Base-by-base conservation (phyloP, 1,284 basidiomycete species). In the Leccinum solheimii region DNA sequence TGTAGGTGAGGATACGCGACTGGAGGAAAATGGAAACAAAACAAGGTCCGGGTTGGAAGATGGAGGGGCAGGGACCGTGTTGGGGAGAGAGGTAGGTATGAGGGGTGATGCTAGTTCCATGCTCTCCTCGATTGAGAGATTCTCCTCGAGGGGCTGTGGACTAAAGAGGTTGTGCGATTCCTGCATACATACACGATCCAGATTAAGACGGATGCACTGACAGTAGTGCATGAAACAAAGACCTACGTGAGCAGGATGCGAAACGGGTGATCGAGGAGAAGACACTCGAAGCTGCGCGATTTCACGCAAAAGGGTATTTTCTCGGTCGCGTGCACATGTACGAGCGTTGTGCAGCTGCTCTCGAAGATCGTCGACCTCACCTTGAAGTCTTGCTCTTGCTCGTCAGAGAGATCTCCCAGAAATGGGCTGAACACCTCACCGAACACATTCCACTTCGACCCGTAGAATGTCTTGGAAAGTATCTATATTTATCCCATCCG, bases 61-160 rank as follows among this genome's bases (percentile, higher is more conserved):
- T 13, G 52, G 23, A 13, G 36, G 32, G 1, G 4, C 14, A 5
- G 63, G 58, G 16, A 32, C 16, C 5, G 30, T 9, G 4, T 27
- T 26, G 8, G 58, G 56, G 9, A 73, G 38, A 27, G 62, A 63
- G 9, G 72, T 79, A 9, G 80, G 80, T n/a, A 79, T 68, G 10
- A 87, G 70, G 2, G 86, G 85, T 2, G 85, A 85, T 5, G 79
- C 83, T 10, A 87, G 79, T 48, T 85, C 84, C 85, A 87, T 85
- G 1, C 81, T 81, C 61, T 78, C 71, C 63, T 83, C 82, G 5
- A 75, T 74, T 19, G 78, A 76, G 11, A 68, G 64, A 27, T 69
- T 72, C 3, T 66, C 67, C 67, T 74, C 75, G 6, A 67, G 51
- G 2, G 54, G 62, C 48, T 38, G 65, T 13, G 57, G 55, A 26